phyloP scores from a whole-genome alignment of 2,329 filamentous ascomycete genomes.

The Arthroderma sp. region DNA sequence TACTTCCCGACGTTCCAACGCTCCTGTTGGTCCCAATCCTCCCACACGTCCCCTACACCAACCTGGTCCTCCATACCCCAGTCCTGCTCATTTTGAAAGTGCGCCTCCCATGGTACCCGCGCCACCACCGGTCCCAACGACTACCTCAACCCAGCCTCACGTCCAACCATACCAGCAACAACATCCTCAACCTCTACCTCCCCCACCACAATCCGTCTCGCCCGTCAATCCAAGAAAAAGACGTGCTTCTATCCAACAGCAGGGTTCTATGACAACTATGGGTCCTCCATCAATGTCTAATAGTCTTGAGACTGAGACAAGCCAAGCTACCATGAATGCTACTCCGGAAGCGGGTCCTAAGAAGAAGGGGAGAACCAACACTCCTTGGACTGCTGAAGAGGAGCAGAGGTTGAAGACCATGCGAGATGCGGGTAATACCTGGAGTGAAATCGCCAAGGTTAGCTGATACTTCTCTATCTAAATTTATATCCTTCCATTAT shows the following conservation, averaged over 20 bases:
- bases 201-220: constrained; percentile 15
- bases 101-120: constrained; percentile 26
- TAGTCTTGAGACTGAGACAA: constrained; percentile 15
- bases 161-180: constrained; percentile 15
- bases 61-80: constrained; percentile 24
- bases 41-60: constrained; percentile 24
- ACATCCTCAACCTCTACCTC: constrained; percentile 14
- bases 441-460: constrained; percentile 98
- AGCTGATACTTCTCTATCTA: constrained; percentile 11
- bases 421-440: constrained; percentile 84
- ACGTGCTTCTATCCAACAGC: constrained; percentile 26
- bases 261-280: constrained; percentile 25
- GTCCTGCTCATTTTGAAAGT: constrained; percentile 22
- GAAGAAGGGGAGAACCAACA: constrained; percentile 97
- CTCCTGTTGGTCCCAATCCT: constrained; percentile 22
- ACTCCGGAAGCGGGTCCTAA: constrained; percentile 40
- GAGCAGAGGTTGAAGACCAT: constrained; percentile 86
- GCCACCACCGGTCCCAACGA: constrained; percentile 11
- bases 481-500: constrained; percentile 7
- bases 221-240: constrained; percentile 32
- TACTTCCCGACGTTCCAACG: constrained; percentile 30
- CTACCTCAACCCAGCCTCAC: constrained; percentile 15
- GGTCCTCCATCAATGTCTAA: constrained; percentile 19
- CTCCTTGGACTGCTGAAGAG: constrained; percentile 91
- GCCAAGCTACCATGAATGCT: constrained; percentile 22